Evolutionary conservation across 257 asterid species (phyloP), one percentile per base, ranked within the genome.

Genomic region (Jaltomata sinuosa): DNA sequence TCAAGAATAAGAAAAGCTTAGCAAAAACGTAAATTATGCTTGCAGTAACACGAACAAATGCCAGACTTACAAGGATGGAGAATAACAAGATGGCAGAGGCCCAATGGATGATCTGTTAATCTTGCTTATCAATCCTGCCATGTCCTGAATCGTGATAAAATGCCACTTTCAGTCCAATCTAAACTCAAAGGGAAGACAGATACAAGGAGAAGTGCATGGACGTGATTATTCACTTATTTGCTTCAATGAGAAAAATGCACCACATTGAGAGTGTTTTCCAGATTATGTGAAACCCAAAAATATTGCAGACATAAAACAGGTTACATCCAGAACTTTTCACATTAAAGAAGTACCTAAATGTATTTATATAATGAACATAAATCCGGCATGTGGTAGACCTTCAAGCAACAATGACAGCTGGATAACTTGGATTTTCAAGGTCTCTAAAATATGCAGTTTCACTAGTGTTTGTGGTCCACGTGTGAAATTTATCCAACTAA

Each of bases 111-210:
- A 95, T 85, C 99, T 88, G 84, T 97, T 97, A 83, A 97, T 94
- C 92, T 97, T 97, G 90, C 99, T 97, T 88, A 97, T 95, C 71
- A 97, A 84, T 83, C 99, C 99, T 3, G 99, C 99, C 99, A 97
- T 97, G 92, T 97, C 99, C 99, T 97, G 90, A 88, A 91, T 91
- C 83, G 87, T 47, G 31, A 68, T 42, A 67, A 47, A 16, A 14
- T 16, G 21, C 3, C 27, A 27, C 22, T 76, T 76, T 76, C 40
- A 76, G 42, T 47, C 25, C 36, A 14, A 25, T 74, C 25, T 3
- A 27, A 27, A 76, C 40, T 47, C 47, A 10, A 27, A 68, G 7
- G 61, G 38, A 15, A 5, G 81, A 68, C 50, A 19, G 61, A 74
- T 15, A 25, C 81, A 74, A 22, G 59, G 81, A 74, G 45, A 74